Evolutionary conservation across 768 basidiomycete genomes (phyloP).

Genomic region (Trametes sanguinea): DNA sequence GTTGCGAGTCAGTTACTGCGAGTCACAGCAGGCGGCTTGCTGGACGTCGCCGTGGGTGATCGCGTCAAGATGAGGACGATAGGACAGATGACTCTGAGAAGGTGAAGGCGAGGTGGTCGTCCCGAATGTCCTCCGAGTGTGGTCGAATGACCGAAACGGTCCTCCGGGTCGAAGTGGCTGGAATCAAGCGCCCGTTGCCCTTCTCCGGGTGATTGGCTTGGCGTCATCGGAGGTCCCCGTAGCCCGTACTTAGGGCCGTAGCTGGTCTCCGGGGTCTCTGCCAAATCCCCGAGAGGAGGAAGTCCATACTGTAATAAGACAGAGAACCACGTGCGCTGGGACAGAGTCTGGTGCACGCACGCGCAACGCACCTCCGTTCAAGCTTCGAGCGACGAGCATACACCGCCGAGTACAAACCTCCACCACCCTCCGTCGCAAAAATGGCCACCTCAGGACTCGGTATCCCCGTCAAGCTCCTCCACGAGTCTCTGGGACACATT

Average conservation of each 20-base stretch:
- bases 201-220: not conserved
- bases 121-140: not conserved
- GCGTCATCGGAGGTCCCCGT: too few species aligned
- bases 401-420: not conserved
- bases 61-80: not conserved
- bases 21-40: not conserved
- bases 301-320: not conserved
- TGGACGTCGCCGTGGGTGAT: too few species aligned
- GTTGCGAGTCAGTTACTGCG: not conserved
- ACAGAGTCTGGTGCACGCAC: constrained; percentile 11
- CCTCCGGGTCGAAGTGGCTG: not conserved
- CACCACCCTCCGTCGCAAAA: constrained; percentile 13
- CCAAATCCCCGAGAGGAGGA: too few species aligned
- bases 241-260: too few species aligned
- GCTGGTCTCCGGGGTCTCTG: too few species aligned
- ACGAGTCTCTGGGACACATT: constrained; percentile 94
- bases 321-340: not conserved
- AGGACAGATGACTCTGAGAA: not conserved
- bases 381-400: constrained; percentile 2
- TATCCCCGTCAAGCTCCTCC: constrained; percentile 94
- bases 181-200: not conserved
- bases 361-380: constrained; percentile 11
- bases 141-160: not conserved
- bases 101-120: not conserved
- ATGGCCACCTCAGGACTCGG: constrained; percentile 68